These are phyloP conservation scores for Trichoderma brevicompactum DNA, from an alignment of 2,329 filamentous ascomycete species.

Conservation along the genomic window DNA sequence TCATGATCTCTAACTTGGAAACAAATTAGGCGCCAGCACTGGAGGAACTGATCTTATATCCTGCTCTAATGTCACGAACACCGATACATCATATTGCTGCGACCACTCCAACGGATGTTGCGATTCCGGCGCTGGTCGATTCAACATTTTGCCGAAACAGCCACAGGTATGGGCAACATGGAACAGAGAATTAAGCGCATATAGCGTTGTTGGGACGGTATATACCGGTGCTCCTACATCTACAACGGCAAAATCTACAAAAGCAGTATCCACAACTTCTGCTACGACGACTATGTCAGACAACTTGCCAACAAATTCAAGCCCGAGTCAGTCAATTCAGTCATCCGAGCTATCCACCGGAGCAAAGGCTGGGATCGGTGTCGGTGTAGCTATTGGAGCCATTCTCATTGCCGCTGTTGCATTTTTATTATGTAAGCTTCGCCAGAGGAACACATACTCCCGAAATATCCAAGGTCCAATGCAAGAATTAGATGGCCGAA, in stretches of 20 bases:
- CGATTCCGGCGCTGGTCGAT: background rate
- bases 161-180: slow-evolving; percentile 3
- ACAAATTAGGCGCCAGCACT: background rate
- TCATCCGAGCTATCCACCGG: background rate
- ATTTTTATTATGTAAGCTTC: slow-evolving; percentile 9
- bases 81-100: slow-evolving; percentile 7
- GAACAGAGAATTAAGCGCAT: background rate
- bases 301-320: background rate
- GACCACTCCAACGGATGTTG: slow-evolving; percentile 10
- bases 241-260: background rate
- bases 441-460: background rate
- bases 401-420: background rate
- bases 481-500: background rate
- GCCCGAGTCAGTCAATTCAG: background rate
- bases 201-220: background rate
- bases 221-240: background rate
- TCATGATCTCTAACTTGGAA: background rate
- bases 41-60: slow-evolving; percentile 20
- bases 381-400: background rate
- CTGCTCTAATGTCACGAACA: slow-evolving; percentile 12
- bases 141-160: background rate
- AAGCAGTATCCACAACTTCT: background rate
- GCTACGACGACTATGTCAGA: background rate
- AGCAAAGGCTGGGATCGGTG: background rate
- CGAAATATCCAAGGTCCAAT: background rate